Percentiles rank a stretch among this genome's conserved stretches.
These are phyloP conservation scores for Dactylonectria estremocensis DNA, from an alignment of 2,329 filamentous ascomycete species.

Conservation along the genomic window DNA sequence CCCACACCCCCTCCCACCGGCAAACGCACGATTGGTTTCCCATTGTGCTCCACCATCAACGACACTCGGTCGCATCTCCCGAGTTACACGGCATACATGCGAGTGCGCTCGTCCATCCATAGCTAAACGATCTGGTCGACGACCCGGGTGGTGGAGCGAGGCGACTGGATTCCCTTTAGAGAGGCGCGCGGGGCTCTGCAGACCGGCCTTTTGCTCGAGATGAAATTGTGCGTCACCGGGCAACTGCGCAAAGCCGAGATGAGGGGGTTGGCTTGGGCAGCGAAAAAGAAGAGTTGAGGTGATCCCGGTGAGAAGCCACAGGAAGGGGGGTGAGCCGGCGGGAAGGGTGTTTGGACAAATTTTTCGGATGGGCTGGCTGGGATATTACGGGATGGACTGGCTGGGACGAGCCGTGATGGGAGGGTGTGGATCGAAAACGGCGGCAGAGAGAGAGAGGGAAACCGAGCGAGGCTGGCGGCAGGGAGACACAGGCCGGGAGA, in stretches of 20 bases:
- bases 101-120: no score
- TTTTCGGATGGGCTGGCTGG: no score
- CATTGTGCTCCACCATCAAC: background rate
- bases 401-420: background rate
- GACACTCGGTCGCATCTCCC: slow-evolving; percentile 9
- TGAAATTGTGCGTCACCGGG: background rate
- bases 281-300: background rate
- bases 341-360: background rate
- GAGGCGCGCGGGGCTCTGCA: background rate
- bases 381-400: slow-evolving; percentile 1
- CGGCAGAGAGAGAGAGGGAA: slow-evolving; percentile 1
- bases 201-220: slow-evolving; percentile 4
- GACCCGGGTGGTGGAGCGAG: background rate
- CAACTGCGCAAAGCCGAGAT: background rate
- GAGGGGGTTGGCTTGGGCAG: background rate
- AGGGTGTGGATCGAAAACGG: background rate
- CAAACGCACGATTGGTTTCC: background rate
- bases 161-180: background rate
- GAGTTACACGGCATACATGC: background rate
- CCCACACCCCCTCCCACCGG: background rate
- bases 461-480: slow-evolving; percentile 6
- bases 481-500: background rate
- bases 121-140: background rate
- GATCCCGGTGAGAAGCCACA: slow-evolving; percentile 1
- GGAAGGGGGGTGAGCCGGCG: background rate